Evolutionary conservation across 768 basidiomycete species (phyloP), one percentile per base, ranked within the genome.

Genomic region (Calocybe gangraenosa): DNA sequence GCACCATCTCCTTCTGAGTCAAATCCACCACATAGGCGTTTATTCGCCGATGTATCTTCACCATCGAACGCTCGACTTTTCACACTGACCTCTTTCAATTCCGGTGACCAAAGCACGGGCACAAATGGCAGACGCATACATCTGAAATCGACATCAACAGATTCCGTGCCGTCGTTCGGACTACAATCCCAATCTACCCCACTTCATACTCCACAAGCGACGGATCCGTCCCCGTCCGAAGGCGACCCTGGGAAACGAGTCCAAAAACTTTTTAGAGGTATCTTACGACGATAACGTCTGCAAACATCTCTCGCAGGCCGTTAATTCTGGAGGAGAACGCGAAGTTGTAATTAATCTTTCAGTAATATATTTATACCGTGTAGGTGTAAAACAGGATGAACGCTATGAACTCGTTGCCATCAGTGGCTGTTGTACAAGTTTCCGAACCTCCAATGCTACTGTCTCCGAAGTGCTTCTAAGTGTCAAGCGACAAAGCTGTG

Each of bases 391-490:
- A 42, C 40, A 35, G 7, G 13, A 35, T n/a, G 14, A 37, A 39
- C 51, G 53, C 55, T 52, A 60, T 52, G 58, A 51, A 19, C 57
- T 58, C n/a, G n/a, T n/a, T 50, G 61, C 53, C 47, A 66, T 64
- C 52, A 80, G 57, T 37, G 65, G 66, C 55, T 70, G 75, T 53
- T 75, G 70, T 50, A 78, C 55, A 50, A 76, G 61, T 60, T 72
- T 79, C 58, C 82, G 75, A 34, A 87, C 82, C 61, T 87, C 85
- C 3, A 62, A 52, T 32, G 89, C 87, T 7, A 97, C 93, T 8
- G 84, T 78, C 61, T 93, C 93, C 44, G 96, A 97, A 2, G 96
- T 98, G 58, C 92, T 95, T 59, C 96, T 79, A 35, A 97, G 78
- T 5, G 96, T 99, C 48, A 97, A 60, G 28, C 96, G 86, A 66